phyloP scores from a whole-genome alignment of 495 filamentous ascomycete species.

The Friedmanniomyces simplex region DNA sequence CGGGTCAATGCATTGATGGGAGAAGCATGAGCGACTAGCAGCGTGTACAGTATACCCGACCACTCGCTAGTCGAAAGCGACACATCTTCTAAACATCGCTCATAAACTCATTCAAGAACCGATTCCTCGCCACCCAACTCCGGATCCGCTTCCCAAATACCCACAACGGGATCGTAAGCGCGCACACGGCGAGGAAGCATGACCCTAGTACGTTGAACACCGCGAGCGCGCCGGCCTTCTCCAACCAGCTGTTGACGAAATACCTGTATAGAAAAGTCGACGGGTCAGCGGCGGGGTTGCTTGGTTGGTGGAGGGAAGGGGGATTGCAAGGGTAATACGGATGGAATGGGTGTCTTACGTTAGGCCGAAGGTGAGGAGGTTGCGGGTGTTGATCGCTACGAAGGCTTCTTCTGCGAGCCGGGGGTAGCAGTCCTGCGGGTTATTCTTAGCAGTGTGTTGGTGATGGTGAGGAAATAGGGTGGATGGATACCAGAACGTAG shows the following conservation, averaged over 20 bases:
- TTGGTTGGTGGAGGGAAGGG: too few species aligned
- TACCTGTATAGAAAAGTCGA: slow-evolving; percentile 26
- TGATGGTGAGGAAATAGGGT: too few species aligned
- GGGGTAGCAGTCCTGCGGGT: slow-evolving; percentile 37
- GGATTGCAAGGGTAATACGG: too few species aligned
- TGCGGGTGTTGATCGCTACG: slow-evolving; percentile 46
- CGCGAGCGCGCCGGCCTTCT: slow-evolving; percentile 34
- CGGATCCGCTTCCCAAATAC: slow-evolving; percentile 43
- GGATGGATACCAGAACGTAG: slow-evolving; percentile 34
- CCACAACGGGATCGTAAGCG: slow-evolving; percentile 45
- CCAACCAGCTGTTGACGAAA: slow-evolving; percentile 44
- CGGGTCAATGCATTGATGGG: too few species aligned
- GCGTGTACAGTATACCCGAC: not conserved
- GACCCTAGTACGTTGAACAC: slow-evolving; percentile 44
- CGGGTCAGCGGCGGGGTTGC: slow-evolving; percentile 12
- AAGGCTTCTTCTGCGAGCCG: slow-evolving; percentile 44
- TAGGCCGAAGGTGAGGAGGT: slow-evolving; percentile 43
- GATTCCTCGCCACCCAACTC: slow-evolving; percentile 37
- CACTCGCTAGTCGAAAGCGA: not conserved
- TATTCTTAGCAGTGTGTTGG: not conserved
- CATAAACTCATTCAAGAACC: slow-evolving; percentile 41
- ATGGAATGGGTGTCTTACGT: not conserved
- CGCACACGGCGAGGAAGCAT: slow-evolving; percentile 36
- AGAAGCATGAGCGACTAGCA: not conserved
- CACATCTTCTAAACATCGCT: slow-evolving; percentile 27